Percentiles rank a stretch among this genome's conserved stretches.
Conservation (phyloP, 2,329 filamentous ascomycete species). For the Pestalotiopsis sp. region DNA sequence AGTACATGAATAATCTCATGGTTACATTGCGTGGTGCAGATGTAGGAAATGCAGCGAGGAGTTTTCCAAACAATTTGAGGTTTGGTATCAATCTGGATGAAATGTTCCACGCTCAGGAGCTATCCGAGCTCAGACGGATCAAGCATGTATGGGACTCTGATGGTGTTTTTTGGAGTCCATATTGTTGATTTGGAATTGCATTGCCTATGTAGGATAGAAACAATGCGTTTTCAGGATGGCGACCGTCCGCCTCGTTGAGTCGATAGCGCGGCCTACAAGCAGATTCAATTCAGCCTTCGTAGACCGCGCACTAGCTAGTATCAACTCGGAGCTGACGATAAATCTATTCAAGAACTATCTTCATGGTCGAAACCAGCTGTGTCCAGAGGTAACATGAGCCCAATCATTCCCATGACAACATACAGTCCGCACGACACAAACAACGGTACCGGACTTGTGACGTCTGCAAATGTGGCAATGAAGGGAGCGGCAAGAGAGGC, state of each 20-base stretch:
- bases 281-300: no score
- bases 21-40: neutral
- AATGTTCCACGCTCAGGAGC: neutral
- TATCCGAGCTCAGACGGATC: neutral
- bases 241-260: no score
- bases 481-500: neutral
- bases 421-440: neutral
- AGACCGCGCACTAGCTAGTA: no score
- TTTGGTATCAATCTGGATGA: neutral
- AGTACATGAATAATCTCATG: neutral
- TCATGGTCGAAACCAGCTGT: neutral
- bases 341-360: neutral
- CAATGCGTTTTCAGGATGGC: no score
- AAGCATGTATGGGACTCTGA: neutral
- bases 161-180: constrained; percentile 1
- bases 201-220: neutral
- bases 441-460: neutral
- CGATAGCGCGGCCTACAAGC: no score
- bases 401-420: neutral
- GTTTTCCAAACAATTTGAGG: constrained; percentile 1
- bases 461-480: neutral
- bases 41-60: neutral
- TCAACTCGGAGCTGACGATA: no score
- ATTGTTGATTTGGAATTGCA: neutral
- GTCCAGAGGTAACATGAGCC: neutral